phyloP scores from a whole-genome alignment of 371 early-diverging fungal species.

The Mortierella sp. region DNA sequence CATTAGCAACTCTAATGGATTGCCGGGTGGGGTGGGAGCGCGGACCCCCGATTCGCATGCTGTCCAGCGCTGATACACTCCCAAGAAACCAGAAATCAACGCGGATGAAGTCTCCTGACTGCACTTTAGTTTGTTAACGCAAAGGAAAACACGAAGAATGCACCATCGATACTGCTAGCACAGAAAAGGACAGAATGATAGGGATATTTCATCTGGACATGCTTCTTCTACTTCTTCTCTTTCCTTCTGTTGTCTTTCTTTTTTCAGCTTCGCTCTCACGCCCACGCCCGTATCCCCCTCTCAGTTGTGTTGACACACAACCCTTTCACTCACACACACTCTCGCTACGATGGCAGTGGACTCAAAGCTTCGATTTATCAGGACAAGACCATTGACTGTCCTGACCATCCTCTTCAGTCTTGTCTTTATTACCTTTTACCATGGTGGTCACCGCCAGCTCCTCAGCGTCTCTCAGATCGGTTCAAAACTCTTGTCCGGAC shows the following conservation, averaged over 20 bases:
- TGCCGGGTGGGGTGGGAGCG: too few species aligned
- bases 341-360: neutral
- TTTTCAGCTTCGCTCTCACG: neutral
- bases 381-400: neutral
- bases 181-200: neutral
- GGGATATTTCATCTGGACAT: neutral
- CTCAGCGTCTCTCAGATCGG: neutral
- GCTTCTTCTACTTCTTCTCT: neutral
- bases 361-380: neutral
- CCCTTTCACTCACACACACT: neutral
- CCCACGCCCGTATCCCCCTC: neutral
- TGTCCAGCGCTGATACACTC: too few species aligned
- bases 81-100: too few species aligned
- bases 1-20: too few species aligned
- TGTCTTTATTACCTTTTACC: neutral
- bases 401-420: neutral
- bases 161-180: neutral
- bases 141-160: neutral
- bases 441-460: neutral
- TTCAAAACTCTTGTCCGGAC: neutral
- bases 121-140: too few species aligned
- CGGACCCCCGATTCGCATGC: too few species aligned
- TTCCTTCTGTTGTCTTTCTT: neutral
- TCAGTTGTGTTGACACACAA: neutral
- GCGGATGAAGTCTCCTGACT: too few species aligned